These are phyloP conservation scores for Schrenkiella parvula DNA, from an alignment of 345 rosid genomes.

Conservation along the genomic window DNA sequence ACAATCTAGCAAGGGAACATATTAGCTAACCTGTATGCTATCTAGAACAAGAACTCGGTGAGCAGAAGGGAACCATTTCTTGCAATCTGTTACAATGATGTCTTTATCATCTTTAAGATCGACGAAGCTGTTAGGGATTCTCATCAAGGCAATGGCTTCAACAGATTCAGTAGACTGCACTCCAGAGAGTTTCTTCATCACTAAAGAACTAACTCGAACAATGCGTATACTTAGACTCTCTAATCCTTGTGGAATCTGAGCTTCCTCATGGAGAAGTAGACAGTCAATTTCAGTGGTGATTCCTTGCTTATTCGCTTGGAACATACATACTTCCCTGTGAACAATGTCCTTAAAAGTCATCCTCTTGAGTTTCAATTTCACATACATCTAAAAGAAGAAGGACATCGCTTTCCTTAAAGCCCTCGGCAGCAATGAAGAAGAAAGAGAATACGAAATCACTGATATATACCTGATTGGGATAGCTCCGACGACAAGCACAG, in stretches of 20 bases:
- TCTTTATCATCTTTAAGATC: conserved; percentile 34
- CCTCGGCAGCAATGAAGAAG: not conserved
- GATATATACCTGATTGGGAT: conserved; percentile 64
- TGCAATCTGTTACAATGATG: conserved; percentile 27
- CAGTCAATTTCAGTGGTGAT: conserved; percentile 45
- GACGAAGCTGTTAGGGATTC: conserved; percentile 56
- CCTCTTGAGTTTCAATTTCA: not conserved
- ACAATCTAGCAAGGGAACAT: not conserved
- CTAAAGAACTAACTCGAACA: conserved; percentile 53
- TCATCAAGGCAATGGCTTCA: conserved; percentile 79
- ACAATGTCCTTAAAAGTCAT: not conserved
- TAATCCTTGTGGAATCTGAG: conserved; percentile 50
- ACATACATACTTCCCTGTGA: conserved; percentile 67
- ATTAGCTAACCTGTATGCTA: conserved; percentile 56
- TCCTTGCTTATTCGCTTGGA: conserved; percentile 38
- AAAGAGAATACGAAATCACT: not conserved
- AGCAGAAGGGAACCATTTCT: conserved; percentile 57
- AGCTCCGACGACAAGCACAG: conserved; percentile 75
- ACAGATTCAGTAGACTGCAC: conserved; percentile 69
- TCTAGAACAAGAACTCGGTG: conserved; percentile 82
- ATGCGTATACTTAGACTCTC: conserved; percentile 31
- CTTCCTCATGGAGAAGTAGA: conserved; percentile 58
- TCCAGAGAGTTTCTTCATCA: conserved; percentile 85
- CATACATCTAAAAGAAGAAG: not conserved
- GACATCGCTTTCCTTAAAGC: not conserved